These are phyloP conservation scores for Cytospora leucostoma DNA, from an alignment of 2,329 filamentous ascomycete species.

Conservation along the genomic window DNA sequence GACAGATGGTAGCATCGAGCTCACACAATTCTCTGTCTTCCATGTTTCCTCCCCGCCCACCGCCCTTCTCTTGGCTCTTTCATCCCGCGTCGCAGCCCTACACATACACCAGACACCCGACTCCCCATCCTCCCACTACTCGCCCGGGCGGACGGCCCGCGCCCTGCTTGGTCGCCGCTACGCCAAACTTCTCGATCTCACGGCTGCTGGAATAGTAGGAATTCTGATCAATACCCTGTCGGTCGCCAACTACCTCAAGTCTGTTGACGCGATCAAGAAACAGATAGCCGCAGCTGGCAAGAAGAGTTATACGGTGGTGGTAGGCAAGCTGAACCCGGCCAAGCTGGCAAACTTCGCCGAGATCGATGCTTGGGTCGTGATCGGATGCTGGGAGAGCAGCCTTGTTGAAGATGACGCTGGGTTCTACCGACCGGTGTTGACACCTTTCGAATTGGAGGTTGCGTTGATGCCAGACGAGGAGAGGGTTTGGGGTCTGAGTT, in stretches of 20 bases:
- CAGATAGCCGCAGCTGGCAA: constrained; percentile 81
- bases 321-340: constrained; percentile 92
- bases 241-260: constrained; percentile 84
- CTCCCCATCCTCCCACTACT: constrained; percentile 51
- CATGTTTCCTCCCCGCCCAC: constrained; percentile 81
- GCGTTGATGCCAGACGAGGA: constrained; percentile 74
- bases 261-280: constrained; percentile 71
- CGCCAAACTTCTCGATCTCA: constrained; percentile 77
- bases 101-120: constrained; percentile 70
- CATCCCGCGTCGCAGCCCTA: constrained; percentile 76
- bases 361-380: constrained; percentile 93
- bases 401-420: constrained; percentile 80
- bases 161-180: constrained; percentile 79
- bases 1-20: constrained; percentile 40
- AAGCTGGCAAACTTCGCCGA: constrained; percentile 97
- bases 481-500: constrained; percentile 82
- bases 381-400: constrained; percentile 97
- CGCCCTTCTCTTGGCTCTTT: constrained; percentile 82
- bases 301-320: constrained; percentile 94
- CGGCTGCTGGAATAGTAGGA: constrained; percentile 81
- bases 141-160: constrained; percentile 49
- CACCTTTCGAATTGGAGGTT: constrained; percentile 88
- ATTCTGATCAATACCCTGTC: constrained; percentile 95
- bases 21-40: constrained; percentile 75
- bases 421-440: constrained; percentile 87